These are phyloP conservation scores for Monosporascus sp. DNA, from an alignment of 2,329 filamentous ascomycete genomes.

Conservation along the genomic window DNA sequence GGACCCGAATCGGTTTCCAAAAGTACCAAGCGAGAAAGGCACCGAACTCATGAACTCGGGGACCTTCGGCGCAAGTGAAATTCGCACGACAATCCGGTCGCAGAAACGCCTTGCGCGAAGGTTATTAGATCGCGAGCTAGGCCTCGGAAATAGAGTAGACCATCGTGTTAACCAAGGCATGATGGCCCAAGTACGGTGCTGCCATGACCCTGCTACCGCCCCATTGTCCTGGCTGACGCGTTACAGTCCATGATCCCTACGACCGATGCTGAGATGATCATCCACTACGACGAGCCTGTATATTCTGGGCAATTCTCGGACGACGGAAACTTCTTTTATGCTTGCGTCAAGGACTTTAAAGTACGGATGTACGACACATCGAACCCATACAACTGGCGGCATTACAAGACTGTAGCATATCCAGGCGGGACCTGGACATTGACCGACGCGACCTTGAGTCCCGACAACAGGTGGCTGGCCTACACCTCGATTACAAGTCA, in stretches of 20 bases:
- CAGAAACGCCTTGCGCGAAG: conserved; percentile 62
- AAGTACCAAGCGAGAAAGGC: conserved; percentile 75
- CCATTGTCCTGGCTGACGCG: conserved; percentile 7
- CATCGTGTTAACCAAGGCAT: conserved; percentile 57
- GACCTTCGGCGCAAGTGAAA: conserved; percentile 66
- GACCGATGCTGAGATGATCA: conserved; percentile 74
- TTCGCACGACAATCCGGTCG: conserved; percentile 37
- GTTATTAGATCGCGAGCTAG: conserved; percentile 78
- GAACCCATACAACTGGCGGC: conserved; percentile 90
- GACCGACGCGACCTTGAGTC: conserved; percentile 85
- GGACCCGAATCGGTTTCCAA: conserved; percentile 66
- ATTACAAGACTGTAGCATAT: conserved; percentile 86
- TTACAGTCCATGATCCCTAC: conserved; percentile 68
- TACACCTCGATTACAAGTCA: conserved; percentile 84
- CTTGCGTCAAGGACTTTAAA: conserved; percentile 84
- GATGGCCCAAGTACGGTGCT: conserved; percentile 56
- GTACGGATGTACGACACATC: conserved; percentile 97
- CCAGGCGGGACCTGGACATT: conserved; percentile 92
- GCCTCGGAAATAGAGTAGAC: conserved; percentile 56
- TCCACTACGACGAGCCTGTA: conserved; percentile 79
- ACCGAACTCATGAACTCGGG: conserved; percentile 76
- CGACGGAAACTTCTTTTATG: conserved; percentile 96
- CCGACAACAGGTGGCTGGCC: conserved; percentile 86
- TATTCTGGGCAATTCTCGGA: conserved; percentile 97
- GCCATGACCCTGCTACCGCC: not conserved